Conservation (phyloP, 75 land plant genomes). For the Gnetum montanum region DNA sequence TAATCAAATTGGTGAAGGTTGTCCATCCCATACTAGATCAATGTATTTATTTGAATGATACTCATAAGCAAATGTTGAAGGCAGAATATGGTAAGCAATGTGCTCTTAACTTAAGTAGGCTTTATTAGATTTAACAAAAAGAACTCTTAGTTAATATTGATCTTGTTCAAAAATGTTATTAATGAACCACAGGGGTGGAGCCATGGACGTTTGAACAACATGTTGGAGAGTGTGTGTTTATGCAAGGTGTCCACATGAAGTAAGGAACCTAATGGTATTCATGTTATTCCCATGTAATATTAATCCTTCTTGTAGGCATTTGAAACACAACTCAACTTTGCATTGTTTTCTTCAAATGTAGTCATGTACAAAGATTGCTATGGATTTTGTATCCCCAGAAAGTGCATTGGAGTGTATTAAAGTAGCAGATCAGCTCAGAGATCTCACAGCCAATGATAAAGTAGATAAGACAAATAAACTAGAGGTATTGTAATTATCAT, state of each 20-base stretch:
- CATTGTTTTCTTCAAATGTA: too few species aligned
- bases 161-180: neutral
- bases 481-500: too few species aligned
- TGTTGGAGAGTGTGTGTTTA: constrained; percentile 57
- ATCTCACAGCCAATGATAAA: too few species aligned
- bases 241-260: constrained; percentile 83
- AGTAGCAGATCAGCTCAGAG: too few species aligned
- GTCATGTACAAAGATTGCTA: too few species aligned
- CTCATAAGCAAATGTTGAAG: constrained; percentile 60
- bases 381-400: too few species aligned
- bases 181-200: constrained; percentile 35
- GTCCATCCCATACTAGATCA: constrained; percentile 83
- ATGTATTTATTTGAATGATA: constrained; percentile 40
- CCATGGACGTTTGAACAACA: constrained; percentile 64
- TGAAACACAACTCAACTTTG: too few species aligned
- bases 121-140: neutral
- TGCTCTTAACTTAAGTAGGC: neutral
- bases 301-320: too few species aligned
- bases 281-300: too few species aligned
- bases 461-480: too few species aligned
- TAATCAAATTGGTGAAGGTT: constrained; percentile 25
- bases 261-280: constrained; percentile 42
- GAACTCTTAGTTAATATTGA: neutral
- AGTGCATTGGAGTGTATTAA: too few species aligned
- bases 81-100: constrained; percentile 57